Conservation (phyloP, 805 yeast genomes). For the Kodamaea sagamina region DNA sequence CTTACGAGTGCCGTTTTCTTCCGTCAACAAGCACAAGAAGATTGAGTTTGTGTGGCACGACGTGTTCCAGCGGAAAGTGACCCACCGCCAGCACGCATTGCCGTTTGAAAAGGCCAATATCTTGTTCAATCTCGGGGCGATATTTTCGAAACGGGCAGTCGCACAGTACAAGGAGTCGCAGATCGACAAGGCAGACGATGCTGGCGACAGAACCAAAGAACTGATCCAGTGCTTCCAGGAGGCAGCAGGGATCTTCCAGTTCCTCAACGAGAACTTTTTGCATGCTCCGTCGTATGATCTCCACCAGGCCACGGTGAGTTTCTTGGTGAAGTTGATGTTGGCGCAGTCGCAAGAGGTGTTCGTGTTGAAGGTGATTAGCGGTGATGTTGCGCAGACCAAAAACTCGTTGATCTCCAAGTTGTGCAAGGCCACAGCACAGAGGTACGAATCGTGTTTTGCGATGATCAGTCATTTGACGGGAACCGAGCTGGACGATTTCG, state of each 20-base stretch:
- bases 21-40: constrained; percentile 45
- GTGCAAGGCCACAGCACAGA: constrained; percentile 58
- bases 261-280: constrained; percentile 74
- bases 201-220: constrained; percentile 50
- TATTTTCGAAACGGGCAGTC: constrained; percentile 53
- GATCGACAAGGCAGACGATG: constrained; percentile 22
- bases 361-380: constrained; percentile 57
- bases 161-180: constrained; percentile 30
- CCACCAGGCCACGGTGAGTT: constrained; percentile 63
- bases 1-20: constrained; percentile 67
- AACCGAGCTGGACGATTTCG: constrained; percentile 14
- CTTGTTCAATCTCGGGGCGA: constrained; percentile 74
- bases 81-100: constrained; percentile 70
- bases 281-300: constrained; percentile 88
- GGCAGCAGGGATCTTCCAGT: constrained; percentile 76
- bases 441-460: constrained; percentile 53
- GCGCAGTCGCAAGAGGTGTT: constrained; percentile 92
- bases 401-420: constrained; percentile 75
- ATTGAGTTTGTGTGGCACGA: constrained; percentile 80
- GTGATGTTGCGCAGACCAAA: constrained; percentile 52
- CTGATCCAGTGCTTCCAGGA: constrained; percentile 65
- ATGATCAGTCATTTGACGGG: constrained; percentile 34
- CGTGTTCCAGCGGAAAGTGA: constrained; percentile 52
- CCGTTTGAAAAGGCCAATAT: constrained; percentile 89
- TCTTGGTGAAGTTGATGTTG: constrained; percentile 64